A percentile compares a stretch with the other conserved stretches of the same genome.
Conservation (phyloP, 2,329 filamentous ascomycete genomes). For the Apiospora malaysiana region DNA sequence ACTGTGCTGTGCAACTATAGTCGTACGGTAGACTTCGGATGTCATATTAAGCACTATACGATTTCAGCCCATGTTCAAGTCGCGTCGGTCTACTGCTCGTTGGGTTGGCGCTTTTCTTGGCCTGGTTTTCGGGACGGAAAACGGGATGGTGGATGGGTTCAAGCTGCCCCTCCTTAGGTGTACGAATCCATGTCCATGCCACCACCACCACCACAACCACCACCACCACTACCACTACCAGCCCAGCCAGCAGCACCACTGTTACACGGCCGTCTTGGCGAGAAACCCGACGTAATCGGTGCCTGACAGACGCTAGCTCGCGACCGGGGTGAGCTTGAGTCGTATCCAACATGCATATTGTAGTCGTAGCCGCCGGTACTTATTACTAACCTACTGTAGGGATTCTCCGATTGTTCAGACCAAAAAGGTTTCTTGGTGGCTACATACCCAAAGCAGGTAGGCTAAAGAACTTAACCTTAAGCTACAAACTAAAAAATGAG, state of each 20-base stretch:
- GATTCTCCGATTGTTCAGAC: neutral
- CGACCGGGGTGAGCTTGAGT: neutral
- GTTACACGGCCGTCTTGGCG: neutral
- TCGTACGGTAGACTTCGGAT: neutral
- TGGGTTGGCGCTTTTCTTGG: neutral
- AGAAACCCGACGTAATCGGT: neutral
- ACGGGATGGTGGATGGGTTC: neutral
- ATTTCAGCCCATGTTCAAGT: neutral
- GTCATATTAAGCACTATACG: neutral
- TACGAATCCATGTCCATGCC: neutral
- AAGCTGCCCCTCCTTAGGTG: neutral
- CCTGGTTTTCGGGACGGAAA: neutral
- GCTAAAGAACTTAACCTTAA: conserved; percentile 15
- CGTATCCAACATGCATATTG: neutral
- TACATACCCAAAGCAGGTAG: neutral
- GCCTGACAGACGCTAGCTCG: neutral
- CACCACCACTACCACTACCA: neutral
- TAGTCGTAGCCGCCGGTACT: neutral
- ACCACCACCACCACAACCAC: neutral
- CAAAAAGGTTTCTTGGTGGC: neutral
- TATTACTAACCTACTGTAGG: neutral
- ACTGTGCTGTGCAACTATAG: neutral
- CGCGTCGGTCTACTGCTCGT: neutral
- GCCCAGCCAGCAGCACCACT: neutral
- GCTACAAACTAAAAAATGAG: conserved; percentile 2